Evolutionary conservation across 192 early-diverging fungal species (phyloP), one percentile per base, ranked within the genome.

Genomic region (Radiomyces spectabilis): DNA sequence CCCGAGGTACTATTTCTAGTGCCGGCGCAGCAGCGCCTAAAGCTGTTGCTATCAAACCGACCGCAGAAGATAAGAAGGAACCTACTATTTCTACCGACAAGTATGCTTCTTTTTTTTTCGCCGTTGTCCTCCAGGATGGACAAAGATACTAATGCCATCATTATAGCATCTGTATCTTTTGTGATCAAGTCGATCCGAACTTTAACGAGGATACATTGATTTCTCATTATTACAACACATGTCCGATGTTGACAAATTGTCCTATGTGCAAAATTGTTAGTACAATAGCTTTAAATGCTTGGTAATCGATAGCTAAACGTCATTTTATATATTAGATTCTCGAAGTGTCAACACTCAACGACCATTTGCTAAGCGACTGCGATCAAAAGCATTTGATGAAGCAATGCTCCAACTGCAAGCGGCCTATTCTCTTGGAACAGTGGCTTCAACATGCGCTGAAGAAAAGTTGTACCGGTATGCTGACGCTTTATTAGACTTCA

Each of bases 191-290:
- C 2, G 80, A 77, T 39, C 66, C 68, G 15, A 63, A 34, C 0
- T 91, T 88, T 42, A 84, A 76, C 5, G 85, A 88, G 24, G 85
- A 88, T 39, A 78, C 66, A 8, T 57, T 91, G 27, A 82, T 89
- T 15, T 58, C 73, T 18, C 88, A 91, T 57, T 89, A 91, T 51
- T 89, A 88, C 83, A 71, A 75, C 24, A 79, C 87, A 9, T 91
- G 88, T 55, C 81, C 85, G 1, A 69, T 85, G 63, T 66, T 88
- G 4, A 80, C 75, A 13, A 77, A 78, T 9, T 91, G 88, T 51
- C 77, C 85, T 0, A 58, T 75, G 24, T 91, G 88, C 61, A 73
- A 83, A 41, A 70, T 80, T 53, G 87, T 89, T 69, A 66, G 78
- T 67, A 6, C 26, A 24, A 44, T 29, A 9, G 44, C 6, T 25